phyloP scores from a whole-genome alignment of 352 stramenopile species.

The Phytophthora citricola region DNA sequence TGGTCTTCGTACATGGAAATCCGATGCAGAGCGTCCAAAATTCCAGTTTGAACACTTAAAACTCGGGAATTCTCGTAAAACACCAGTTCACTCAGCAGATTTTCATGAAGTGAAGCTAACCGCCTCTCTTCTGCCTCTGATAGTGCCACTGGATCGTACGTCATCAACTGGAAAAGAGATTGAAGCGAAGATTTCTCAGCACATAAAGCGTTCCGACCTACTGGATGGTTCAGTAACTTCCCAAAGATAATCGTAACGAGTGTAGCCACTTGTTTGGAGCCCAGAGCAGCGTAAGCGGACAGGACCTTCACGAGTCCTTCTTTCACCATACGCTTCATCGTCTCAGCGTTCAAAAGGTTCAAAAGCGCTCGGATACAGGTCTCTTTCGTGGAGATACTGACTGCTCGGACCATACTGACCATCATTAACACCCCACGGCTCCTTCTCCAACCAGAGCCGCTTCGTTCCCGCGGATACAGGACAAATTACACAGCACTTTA shows the following conservation, averaged over 20 bases:
- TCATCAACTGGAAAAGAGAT: constrained; percentile 62
- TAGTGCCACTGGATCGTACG: constrained; percentile 6
- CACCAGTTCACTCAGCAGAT: constrained; percentile 56
- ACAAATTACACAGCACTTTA: constrained; percentile 78
- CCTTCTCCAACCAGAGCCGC: constrained; percentile 59
- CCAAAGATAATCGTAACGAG: constrained; percentile 64
- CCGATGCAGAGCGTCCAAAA: constrained; percentile 55
- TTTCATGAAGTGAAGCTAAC: constrained; percentile 44
- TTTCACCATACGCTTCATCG: constrained; percentile 64
- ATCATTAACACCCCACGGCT: constrained; percentile 77
- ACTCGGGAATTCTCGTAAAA: constrained; percentile 61
- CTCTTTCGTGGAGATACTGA: constrained; percentile 69
- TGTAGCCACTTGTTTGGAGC: constrained; percentile 28
- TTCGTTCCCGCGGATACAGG: constrained; percentile 59
- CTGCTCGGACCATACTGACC: constrained; percentile 79
- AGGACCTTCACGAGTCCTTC: constrained; percentile 79
- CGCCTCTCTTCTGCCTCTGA: constrained; percentile 6
- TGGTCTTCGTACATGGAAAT: constrained; percentile 29
- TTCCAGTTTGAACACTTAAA: constrained; percentile 57
- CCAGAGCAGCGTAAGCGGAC: constrained; percentile 47
- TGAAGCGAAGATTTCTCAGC: constrained; percentile 50
- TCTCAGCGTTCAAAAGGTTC: constrained; percentile 70
- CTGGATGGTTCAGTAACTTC: constrained; percentile 57
- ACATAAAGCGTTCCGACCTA: constrained; percentile 56
- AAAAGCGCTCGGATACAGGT: constrained; percentile 69